phyloP scores from a whole-genome alignment of 257 asterid species.

The Plantago ovata region DNA sequence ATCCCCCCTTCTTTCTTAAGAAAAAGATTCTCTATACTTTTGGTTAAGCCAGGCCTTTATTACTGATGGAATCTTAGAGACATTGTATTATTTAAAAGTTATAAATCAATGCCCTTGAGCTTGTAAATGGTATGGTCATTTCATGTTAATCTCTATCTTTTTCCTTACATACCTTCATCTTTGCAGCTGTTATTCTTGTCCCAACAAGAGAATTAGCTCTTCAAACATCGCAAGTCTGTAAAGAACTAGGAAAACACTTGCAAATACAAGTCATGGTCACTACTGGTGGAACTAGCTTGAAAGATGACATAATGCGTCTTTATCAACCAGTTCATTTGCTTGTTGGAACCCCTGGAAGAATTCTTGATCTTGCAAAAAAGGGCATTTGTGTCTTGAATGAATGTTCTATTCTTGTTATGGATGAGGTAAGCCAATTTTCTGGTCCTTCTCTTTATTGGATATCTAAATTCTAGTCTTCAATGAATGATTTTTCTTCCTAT shows the following conservation, averaged over 20 bases:
- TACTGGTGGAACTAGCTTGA: slow-evolving; percentile 77
- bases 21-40: too few relatives aligned
- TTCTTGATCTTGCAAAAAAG: slow-evolving; percentile 69
- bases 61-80: too few relatives aligned
- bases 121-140: background rate
- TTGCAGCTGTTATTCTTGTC: slow-evolving; percentile 70
- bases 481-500: background rate
- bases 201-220: slow-evolving; percentile 87
- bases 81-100: too few relatives aligned
- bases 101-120: too few relatives aligned
- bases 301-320: slow-evolving; percentile 75
- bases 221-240: slow-evolving; percentile 80
- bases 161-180: slow-evolving; percentile 17
- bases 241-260: slow-evolving; percentile 77
- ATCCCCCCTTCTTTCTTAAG: too few relatives aligned
- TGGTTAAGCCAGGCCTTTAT: too few relatives aligned
- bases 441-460: background rate
- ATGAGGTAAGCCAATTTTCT: slow-evolving; percentile 47
- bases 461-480: background rate
- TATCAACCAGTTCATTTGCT: slow-evolving; percentile 74
- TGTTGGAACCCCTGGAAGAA: slow-evolving; percentile 82
- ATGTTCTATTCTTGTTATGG: slow-evolving; percentile 66
- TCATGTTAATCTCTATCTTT: background rate
- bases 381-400: slow-evolving; percentile 55
- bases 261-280: slow-evolving; percentile 68